Evolutionary conservation across 257 asterid species (phyloP).

Genomic region (Solanum lycopersicoides): DNA sequence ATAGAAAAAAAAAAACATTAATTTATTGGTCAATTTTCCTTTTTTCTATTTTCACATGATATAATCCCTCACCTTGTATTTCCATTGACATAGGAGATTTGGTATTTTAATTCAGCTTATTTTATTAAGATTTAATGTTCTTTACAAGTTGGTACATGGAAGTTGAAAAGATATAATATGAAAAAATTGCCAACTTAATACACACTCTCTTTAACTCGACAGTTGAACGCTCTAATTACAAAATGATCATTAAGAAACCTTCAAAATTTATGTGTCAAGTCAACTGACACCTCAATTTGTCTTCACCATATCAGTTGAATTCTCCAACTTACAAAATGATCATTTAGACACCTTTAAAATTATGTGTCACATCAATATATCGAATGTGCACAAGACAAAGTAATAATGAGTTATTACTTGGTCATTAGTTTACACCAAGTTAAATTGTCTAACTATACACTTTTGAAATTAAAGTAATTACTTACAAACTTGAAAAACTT

Average conservation of each 20-base stretch:
- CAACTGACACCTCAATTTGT: not conserved
- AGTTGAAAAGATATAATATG: too few species aligned
- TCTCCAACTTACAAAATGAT: not conserved
- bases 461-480: too few species aligned
- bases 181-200: not conserved
- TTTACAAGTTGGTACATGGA: not conserved
- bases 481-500: too few species aligned
- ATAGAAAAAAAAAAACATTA: not conserved
- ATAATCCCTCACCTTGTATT: not conserved
- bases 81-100: not conserved
- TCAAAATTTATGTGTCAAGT: not conserved
- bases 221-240: not conserved
- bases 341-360: not conserved
- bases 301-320: too few species aligned
- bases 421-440: too few species aligned
- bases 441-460: too few species aligned
- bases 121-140: not conserved
- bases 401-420: too few species aligned
- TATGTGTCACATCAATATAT: not conserved
- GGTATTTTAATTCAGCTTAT: not conserved
- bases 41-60: not conserved
- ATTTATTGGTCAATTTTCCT: not conserved
- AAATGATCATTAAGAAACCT: not conserved
- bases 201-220: not conserved
- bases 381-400: too few species aligned